These are phyloP conservation scores for Paramecium sonneborni DNA, from an alignment of 73 alveolate genomes.

Conservation along the genomic window DNA sequence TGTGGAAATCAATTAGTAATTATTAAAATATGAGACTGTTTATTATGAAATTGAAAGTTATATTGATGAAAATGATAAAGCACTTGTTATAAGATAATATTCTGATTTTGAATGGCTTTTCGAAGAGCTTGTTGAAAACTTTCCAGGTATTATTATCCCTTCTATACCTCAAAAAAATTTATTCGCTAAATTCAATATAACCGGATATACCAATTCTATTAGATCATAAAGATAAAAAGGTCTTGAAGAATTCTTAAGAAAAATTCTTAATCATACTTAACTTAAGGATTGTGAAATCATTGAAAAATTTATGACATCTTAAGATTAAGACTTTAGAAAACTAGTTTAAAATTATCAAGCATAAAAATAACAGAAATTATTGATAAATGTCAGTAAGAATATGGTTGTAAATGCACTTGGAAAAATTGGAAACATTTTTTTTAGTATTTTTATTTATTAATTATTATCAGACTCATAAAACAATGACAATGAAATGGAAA, in stretches of 20 bases:
- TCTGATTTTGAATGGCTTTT: constrained; percentile 52
- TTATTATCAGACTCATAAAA: background rate
- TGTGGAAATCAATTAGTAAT: constrained; percentile 21
- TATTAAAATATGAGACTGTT: constrained; percentile 36
- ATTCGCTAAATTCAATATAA: constrained; percentile 35
- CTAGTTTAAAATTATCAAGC: background rate
- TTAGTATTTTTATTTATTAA: background rate
- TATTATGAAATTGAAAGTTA: constrained; percentile 44
- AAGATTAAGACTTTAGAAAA: constrained; percentile 38
- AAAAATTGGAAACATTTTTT: constrained; percentile 12
- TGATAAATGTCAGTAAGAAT: constrained; percentile 19
- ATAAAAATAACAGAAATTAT: background rate
- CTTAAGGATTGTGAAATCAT: constrained; percentile 30
- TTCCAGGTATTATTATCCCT: constrained; percentile 53
- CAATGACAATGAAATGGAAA: constrained; percentile 29
- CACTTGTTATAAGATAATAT: constrained; percentile 3
- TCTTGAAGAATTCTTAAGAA: constrained; percentile 16
- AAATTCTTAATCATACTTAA: background rate
- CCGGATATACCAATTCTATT: background rate
- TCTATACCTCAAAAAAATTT: constrained; percentile 3
- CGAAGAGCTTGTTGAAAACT: constrained; percentile 46
- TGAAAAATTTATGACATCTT: constrained; percentile 6
- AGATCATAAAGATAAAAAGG: constrained; percentile 46
- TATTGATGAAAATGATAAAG: background rate
- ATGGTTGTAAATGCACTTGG: background rate